phyloP scores from a whole-genome alignment of 108 stramenopile species.

The Mayamaea pseudoterrestris region DNA sequence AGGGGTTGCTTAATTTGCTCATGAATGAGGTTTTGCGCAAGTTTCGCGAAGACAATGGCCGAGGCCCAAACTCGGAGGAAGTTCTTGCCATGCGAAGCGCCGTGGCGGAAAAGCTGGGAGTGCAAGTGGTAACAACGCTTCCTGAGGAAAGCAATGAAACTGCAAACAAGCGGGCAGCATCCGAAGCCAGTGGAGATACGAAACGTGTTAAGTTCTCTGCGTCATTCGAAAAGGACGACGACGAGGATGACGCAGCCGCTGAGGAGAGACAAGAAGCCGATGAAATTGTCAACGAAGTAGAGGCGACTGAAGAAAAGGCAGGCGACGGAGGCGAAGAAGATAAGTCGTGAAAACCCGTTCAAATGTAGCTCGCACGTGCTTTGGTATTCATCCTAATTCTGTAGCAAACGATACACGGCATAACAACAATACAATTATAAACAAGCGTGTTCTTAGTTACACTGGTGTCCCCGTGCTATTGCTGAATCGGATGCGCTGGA shows the following conservation, averaged over 20 bases:
- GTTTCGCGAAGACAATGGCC: conserved; percentile 73
- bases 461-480: no score
- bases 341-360: no score
- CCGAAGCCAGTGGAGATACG: conserved; percentile 11
- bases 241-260: conserved; percentile 2
- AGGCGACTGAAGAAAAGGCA: no score
- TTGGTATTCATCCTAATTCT: no score
- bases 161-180: conserved; percentile 2
- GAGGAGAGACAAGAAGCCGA: not conserved
- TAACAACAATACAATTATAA: no score
- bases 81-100: conserved; percentile 58
- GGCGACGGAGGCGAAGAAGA: no score
- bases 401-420: no score
- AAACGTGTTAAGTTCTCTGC: no score
- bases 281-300: not conserved
- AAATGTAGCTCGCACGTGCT: no score
- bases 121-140: conserved; percentile 30
- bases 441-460: no score
- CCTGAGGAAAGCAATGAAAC: conserved; percentile 16
- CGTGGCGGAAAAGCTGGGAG: conserved; percentile 61
- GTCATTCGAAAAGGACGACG: no score
- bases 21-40: conserved; percentile 57
- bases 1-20: conserved; percentile 77
- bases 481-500: no score
- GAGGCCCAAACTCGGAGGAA: conserved; percentile 70